A percentile compares a stretch with the other conserved stretches of the same genome.
These are phyloP conservation scores for Gamsiella multidivaricata DNA, from an alignment of 192 early-diverging fungal species.

Conservation along the genomic window DNA sequence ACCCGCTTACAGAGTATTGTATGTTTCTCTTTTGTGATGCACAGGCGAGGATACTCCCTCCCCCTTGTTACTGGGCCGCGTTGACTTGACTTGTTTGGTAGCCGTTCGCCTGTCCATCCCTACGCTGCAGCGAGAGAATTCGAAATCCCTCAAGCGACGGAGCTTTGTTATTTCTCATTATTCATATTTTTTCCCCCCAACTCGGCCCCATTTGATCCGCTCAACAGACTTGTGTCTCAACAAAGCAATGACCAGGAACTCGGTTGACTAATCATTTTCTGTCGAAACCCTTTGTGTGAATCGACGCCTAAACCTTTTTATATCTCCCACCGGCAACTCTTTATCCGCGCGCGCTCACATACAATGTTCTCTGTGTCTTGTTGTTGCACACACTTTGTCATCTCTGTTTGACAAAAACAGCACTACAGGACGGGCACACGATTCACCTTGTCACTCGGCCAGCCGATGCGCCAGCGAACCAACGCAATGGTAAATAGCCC, in stretches of 20 bases:
- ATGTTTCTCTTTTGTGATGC: slow-evolving; percentile 10
- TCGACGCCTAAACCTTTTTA: background rate
- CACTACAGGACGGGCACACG: slow-evolving; percentile 61
- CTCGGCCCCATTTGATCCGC: slow-evolving; percentile 25
- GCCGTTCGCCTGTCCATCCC: no score
- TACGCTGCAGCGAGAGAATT: no score
- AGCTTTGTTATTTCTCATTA: slow-evolving; percentile 36
- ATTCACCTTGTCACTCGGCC: slow-evolving; percentile 64
- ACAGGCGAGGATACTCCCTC: background rate
- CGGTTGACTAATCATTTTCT: slow-evolving; percentile 29
- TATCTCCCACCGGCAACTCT: no score
- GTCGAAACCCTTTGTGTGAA: background rate
- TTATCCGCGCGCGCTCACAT: background rate
- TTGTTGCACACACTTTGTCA: no score
- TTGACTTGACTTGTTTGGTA: slow-evolving; percentile 1
- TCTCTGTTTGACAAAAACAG: slow-evolving; percentile 15
- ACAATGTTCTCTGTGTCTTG: no score
- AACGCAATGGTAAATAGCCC: slow-evolving; percentile 56
- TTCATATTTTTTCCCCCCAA: slow-evolving; percentile 32
- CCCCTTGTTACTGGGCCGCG: background rate
- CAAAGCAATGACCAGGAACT: slow-evolving; percentile 2
- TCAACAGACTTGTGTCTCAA: no score
- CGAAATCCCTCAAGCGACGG: no score
- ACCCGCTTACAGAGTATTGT: slow-evolving; percentile 59
- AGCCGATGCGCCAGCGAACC: slow-evolving; percentile 58